These are phyloP conservation scores for Diaporthe helianthi DNA, from an alignment of 2,329 filamentous ascomycete genomes.

Conservation along the genomic window DNA sequence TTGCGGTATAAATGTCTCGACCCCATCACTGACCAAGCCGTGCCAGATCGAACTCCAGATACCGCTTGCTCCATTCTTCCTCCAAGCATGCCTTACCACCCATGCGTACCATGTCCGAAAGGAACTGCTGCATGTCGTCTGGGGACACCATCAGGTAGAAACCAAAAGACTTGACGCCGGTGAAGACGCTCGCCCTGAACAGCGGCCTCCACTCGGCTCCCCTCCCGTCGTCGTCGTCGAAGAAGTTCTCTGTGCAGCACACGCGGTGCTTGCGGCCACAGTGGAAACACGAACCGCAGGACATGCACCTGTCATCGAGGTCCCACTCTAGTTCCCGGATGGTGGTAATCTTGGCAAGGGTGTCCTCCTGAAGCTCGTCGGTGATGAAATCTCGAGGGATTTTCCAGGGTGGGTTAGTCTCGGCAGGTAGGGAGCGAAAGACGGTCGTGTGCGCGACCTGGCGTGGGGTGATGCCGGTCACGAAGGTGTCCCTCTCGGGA, in stretches of 20 bases:
- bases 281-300: constrained; percentile 6
- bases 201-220: background rate
- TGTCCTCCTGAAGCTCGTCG: background rate
- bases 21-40: background rate
- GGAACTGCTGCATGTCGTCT: constrained; percentile 2
- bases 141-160: background rate
- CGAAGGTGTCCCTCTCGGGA: constrained; percentile 6
- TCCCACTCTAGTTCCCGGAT: constrained; percentile 27
- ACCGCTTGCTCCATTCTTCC: background rate
- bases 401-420: background rate
- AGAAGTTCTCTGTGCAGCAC: background rate
- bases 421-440: background rate
- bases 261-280: background rate
- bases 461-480: constrained; percentile 9
- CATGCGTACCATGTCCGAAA: background rate
- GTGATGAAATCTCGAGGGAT: background rate
- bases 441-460: background rate
- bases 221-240: background rate
- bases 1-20: no score
- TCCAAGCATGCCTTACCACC: background rate
- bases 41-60: background rate
- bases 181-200: background rate
- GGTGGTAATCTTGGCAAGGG: constrained; percentile 1
- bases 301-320: background rate
- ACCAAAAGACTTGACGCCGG: background rate